Evolutionary conservation across 495 filamentous ascomycete genomes (phyloP), one percentile per base, ranked within the genome.

Genomic region (Podospora fimiseda): DNA sequence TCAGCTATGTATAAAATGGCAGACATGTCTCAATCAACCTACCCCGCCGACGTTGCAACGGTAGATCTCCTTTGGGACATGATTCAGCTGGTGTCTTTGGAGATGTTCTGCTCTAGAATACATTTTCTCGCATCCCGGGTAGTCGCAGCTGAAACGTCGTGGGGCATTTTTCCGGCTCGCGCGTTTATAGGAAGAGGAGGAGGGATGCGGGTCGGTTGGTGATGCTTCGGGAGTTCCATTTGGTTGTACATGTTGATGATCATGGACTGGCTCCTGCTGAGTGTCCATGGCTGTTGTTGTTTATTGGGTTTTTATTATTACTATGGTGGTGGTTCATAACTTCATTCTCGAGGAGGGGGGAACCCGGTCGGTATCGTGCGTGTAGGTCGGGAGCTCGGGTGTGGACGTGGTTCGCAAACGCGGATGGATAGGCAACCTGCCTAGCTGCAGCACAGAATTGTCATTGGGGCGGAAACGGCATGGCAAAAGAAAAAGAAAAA

Each of bases 61-160:
- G 68, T 91, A 98, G 53, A 98, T 96, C 63, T 94, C 87, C 70
- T 95, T 96, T 39, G 93, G 92, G 76, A 71, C 83, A 88, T 93
- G 72, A 55, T 73, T 74, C 30, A 76, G 59, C 56, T 73, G 67
- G 56, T 76, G 74, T 18, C 75, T 64, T 58, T 76, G 94, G 55
- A 98, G 80, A 74, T 98, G 93, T 65, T 98, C 93, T 22, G 91
- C 90, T 60, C 93, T 81, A 43, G 91, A 95, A 70, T 97, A 98
- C 51, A 86, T 85, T 79, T 95, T 98, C 51, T 89, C 90, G 63
- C 93, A 98, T 33, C 82, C 88, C 53, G 87, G 81, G 59, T 86
- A 84, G 8, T 85, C 80, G 66, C 93, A 98, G 58, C 86, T 79
- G 59, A 95, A 98, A 36, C 70, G 70, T 39, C 72, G 66, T 11